Percentiles rank a stretch among this genome's conserved stretches.
These are phyloP conservation scores for Pseudonitzschia delicatissima DNA, from an alignment of 108 stramenopile species.

Conservation along the genomic window DNA sequence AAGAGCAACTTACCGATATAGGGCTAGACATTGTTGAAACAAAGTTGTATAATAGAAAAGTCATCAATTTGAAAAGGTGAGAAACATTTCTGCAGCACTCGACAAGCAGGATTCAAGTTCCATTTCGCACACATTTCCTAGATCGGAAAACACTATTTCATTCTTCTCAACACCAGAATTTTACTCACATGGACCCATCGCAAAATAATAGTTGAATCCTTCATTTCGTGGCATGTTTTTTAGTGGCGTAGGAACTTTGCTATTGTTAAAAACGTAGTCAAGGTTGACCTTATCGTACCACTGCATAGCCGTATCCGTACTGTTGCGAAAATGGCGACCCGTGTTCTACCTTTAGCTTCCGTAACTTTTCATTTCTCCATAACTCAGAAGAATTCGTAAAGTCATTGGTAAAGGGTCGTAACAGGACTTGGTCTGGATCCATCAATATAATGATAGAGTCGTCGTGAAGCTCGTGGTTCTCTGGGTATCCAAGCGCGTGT, in stretches of 20 bases:
- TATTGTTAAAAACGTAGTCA: conserved; percentile 34
- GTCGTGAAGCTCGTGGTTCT: conserved; percentile 46
- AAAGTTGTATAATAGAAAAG: not conserved
- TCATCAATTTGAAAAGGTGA: not conserved
- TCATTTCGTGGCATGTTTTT: conserved; percentile 45
- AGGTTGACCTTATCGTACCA: conserved; percentile 59
- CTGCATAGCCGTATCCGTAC: conserved; percentile 86
- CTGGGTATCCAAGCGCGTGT: conserved; percentile 54
- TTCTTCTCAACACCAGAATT: no score
- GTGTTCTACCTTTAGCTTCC: conserved; percentile 57
- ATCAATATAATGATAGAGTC: conserved; percentile 68
- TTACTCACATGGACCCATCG: conserved; percentile 55
- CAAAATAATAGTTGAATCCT: conserved; percentile 49
- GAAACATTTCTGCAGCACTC: no score
- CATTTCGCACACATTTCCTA: no score
- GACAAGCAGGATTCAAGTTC: no score
- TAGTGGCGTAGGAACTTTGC: conserved; percentile 45
- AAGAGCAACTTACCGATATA: conserved; percentile 49
- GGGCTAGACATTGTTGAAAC: not conserved
- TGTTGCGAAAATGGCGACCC: conserved; percentile 89
- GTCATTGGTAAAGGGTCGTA: conserved; percentile 80
- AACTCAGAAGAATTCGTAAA: conserved; percentile 61
- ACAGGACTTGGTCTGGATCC: conserved; percentile 82
- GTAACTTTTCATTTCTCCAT: conserved; percentile 30
- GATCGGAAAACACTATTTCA: no score